Evolutionary conservation across 2,329 filamentous ascomycete species (phyloP), one percentile per base, ranked within the genome.

Genomic region (Penicillium expansum): DNA sequence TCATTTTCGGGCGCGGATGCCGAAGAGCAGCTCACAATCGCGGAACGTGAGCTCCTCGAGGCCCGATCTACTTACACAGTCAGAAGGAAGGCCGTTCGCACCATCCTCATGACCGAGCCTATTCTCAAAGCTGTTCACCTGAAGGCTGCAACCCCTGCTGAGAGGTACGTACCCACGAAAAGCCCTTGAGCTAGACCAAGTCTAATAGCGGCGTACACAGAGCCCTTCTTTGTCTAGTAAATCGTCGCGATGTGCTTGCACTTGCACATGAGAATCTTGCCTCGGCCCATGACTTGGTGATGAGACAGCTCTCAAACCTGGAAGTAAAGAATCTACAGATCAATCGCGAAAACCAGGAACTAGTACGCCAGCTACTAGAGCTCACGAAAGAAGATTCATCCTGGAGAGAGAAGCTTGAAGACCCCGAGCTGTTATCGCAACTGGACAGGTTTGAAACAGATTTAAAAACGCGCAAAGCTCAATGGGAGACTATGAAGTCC

Each of bases 61-160:
- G 85, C 89, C 27, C 86, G 86, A 68, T 86, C 89, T 54, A 81
- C 81, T 56, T 90, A 90, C 72, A 81, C 85, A 39, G 79, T 93
- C 55, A 85, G 85, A 61, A 87, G 87, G 70, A 85, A 85, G 59
- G 86, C 90, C 22, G 79, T 87, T 22, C 85, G 89, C 59, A 85
- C 82, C 45, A 85, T 90, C 52, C 74, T 94, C 62, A 84, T 85
- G 64, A 86, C 86, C 55, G 88, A 91, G 66, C 90, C 91, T 8
- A 86, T 90, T 39, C 77, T 95, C 56, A 90, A 89, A 67, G 88
- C 91, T 7, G 85, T 93, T 38, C 90, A 95, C 71, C 78, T 83
- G 58, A 86, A 86, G 42, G 83, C 82, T 13, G 81, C 85, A 18
- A 83, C 85, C 2, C 83, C 84, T 43, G 79, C 86, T 51, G 90